These are phyloP conservation scores for Aspergillus proliferans DNA, from an alignment of 2,329 filamentous ascomycete genomes.

Conservation along the genomic window DNA sequence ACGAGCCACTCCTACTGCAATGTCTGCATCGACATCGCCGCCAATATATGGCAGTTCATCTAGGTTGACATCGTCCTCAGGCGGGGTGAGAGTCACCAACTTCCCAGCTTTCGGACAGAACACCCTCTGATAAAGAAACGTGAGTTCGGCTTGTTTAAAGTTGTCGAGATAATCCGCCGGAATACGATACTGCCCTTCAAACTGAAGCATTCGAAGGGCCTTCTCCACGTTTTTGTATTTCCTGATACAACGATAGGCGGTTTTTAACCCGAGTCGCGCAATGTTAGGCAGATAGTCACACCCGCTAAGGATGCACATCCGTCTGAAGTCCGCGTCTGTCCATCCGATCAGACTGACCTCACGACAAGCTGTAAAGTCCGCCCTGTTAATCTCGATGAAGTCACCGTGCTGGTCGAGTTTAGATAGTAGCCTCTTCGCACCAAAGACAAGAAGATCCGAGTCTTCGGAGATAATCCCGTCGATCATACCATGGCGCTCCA, in stretches of 20 bases:
- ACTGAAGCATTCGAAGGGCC: slow-evolving; percentile 73
- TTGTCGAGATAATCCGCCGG: slow-evolving; percentile 73
- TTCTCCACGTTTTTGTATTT: slow-evolving; percentile 85
- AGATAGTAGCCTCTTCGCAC: slow-evolving; percentile 80
- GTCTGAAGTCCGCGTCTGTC: slow-evolving; percentile 84
- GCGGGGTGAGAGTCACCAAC: slow-evolving; percentile 68
- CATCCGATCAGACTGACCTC: slow-evolving; percentile 87
- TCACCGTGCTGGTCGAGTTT: slow-evolving; percentile 93
- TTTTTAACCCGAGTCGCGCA: slow-evolving; percentile 82
- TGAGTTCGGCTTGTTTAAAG: slow-evolving; percentile 82
- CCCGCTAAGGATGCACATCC: slow-evolving; percentile 93
- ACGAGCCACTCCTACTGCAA: slow-evolving; percentile 67
- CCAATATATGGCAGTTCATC: slow-evolving; percentile 79
- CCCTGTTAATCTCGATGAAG: slow-evolving; percentile 83
- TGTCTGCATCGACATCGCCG: slow-evolving; percentile 58
- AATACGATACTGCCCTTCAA: slow-evolving; percentile 78
- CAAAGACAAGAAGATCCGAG: slow-evolving; percentile 92
- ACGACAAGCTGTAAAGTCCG: slow-evolving; percentile 79
- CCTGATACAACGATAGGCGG: slow-evolving; percentile 80
- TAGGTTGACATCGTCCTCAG: slow-evolving; percentile 56
- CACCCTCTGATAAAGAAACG: slow-evolving; percentile 90
- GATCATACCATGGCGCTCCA: slow-evolving; percentile 79
- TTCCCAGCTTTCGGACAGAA: slow-evolving; percentile 70
- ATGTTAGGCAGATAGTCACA: slow-evolving; percentile 93
- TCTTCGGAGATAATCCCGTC: slow-evolving; percentile 91